phyloP scores from a whole-genome alignment of 768 basidiomycete species.

The Termitomyces sp. region DNA sequence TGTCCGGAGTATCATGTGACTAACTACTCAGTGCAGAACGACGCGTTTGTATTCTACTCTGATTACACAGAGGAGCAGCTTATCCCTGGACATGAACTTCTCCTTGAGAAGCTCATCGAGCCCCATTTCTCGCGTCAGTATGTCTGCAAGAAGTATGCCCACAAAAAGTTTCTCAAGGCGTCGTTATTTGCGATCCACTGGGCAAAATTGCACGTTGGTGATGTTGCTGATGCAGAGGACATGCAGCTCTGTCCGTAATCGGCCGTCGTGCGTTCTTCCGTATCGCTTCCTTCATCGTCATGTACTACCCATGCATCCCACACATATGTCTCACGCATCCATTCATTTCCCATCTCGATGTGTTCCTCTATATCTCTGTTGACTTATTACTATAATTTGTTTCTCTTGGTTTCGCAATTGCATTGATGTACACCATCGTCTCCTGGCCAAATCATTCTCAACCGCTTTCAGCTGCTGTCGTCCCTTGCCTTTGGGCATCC shows the following conservation, averaged over 20 bases:
- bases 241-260: constrained; percentile 43
- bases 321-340: constrained; percentile 5
- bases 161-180: constrained; percentile 97
- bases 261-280: constrained; percentile 15
- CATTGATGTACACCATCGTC: constrained; percentile 17
- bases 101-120: constrained; percentile 80
- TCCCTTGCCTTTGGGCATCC: constrained; percentile 19
- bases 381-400: constrained; percentile 16
- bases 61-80: constrained; percentile 88
- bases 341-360: constrained; percentile 14
- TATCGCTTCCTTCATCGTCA: constrained; percentile 14
- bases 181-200: constrained; percentile 73
- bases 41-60: constrained; percentile 89
- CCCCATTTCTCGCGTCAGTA: constrained; percentile 77
- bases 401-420: constrained; percentile 12
- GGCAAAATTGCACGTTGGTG: constrained; percentile 49
- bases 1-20: constrained; percentile 29
- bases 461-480: constrained; percentile 29
- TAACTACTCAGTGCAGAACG: constrained; percentile 55
- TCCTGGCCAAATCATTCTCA: constrained; percentile 2
- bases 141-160: constrained; percentile 93
- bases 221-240: constrained; percentile 32
- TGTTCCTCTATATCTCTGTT: constrained; percentile 17
- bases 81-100: constrained; percentile 69
- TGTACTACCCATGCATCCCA: constrained; percentile 15